These are phyloP conservation scores for Fomitopsis betulina DNA, from an alignment of 1,284 basidiomycete species.

Conservation along the genomic window DNA sequence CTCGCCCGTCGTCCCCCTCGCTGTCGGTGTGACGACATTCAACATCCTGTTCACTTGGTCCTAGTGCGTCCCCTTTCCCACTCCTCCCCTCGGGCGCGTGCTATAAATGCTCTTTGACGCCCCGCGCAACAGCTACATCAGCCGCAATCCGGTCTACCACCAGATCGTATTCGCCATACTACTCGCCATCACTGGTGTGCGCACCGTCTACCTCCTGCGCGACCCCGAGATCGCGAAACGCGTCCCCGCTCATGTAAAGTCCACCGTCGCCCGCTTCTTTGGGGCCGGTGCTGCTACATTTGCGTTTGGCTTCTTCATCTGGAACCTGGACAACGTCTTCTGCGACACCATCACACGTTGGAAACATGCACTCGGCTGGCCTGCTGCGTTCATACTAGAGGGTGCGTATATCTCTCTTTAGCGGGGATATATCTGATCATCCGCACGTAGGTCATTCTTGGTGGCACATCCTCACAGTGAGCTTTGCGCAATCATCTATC, in stretches of 20 bases:
- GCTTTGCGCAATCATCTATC: background rate
- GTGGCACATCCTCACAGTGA: constrained; percentile 68
- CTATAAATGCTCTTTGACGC: background rate
- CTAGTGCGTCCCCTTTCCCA: constrained; percentile 44
- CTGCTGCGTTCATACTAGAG: constrained; percentile 59
- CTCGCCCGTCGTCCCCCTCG: constrained; percentile 32
- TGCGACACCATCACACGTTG: constrained; percentile 49
- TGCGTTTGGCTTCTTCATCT: constrained; percentile 54
- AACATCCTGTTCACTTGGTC: constrained; percentile 56
- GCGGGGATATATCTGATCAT: background rate
- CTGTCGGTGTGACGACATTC: constrained; percentile 41
- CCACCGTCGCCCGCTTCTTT: constrained; percentile 39
- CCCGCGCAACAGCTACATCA: constrained; percentile 36
- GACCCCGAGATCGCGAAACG: constrained; percentile 34
- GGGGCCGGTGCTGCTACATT: constrained; percentile 45
- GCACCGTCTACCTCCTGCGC: constrained; percentile 46
- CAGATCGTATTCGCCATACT: constrained; percentile 56
- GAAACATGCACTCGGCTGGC: constrained; percentile 58
- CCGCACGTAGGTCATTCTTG: constrained; percentile 54
- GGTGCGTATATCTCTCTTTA: constrained; percentile 29
- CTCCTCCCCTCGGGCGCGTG: background rate
- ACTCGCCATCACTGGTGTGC: constrained; percentile 39
- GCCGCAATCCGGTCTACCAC: constrained; percentile 65
- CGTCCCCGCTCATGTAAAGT: constrained; percentile 41
- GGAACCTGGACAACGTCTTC: constrained; percentile 71